phyloP scores from a whole-genome alignment of 192 early-diverging fungal species.

The Backusella psychrophila region DNA sequence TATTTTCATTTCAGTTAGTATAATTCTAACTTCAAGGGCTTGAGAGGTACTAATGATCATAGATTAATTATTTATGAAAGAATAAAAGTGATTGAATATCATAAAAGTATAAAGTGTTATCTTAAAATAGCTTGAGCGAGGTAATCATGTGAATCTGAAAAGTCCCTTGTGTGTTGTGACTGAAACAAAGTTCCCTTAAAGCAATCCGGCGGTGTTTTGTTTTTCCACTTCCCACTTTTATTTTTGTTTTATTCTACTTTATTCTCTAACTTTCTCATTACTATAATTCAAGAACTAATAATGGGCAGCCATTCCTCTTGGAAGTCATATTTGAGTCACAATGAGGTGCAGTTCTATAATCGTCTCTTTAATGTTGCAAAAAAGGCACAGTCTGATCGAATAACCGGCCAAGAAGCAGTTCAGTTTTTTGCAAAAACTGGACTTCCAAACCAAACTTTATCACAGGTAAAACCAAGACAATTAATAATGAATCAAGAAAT shows the following conservation, averaged over 20 bases:
- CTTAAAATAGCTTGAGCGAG: neutral
- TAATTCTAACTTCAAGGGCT: neutral
- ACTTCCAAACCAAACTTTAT: slow-evolving; percentile 52
- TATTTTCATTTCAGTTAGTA: neutral
- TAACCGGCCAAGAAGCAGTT: slow-evolving; percentile 64
- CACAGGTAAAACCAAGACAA: slow-evolving; percentile 38
- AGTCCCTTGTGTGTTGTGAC: neutral
- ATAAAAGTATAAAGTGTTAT: neutral
- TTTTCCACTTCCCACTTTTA: neutral
- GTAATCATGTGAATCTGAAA: neutral
- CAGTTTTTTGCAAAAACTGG: slow-evolving; percentile 69
- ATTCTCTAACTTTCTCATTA: neutral
- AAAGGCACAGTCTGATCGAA: slow-evolving; percentile 49
- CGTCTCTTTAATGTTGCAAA: slow-evolving; percentile 59
- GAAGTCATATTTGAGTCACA: slow-evolving; percentile 41
- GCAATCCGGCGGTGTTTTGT: neutral
- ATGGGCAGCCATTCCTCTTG: slow-evolving; percentile 6
- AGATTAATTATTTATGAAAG: neutral
- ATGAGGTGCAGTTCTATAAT: slow-evolving; percentile 57
- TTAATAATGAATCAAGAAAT: neutral
- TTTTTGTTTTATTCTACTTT: neutral
- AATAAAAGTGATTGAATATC: neutral
- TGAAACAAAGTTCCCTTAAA: neutral
- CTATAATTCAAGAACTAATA: neutral
- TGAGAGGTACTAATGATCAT: neutral